A percentile compares a stretch with the other conserved stretches of the same genome.
phyloP scores from a whole-genome alignment of 331 rosid species.

The Malus hybrid region DNA sequence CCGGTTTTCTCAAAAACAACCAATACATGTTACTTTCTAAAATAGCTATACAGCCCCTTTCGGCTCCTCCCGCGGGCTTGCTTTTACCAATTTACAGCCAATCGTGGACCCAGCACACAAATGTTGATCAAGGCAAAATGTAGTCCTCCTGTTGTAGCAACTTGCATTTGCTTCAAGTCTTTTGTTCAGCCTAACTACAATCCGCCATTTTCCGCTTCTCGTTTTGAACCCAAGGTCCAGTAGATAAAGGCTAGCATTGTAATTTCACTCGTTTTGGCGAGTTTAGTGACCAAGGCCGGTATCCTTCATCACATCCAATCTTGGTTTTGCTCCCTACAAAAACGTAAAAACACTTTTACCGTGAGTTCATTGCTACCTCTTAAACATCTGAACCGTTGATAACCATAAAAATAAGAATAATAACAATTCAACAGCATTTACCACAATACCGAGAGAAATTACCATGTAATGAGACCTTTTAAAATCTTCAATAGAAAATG shows the following conservation, averaged over 20 bases:
- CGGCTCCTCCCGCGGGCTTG: background rate
- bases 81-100: background rate
- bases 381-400: too few relatives aligned
- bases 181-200: background rate
- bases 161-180: background rate
- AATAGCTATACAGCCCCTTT: background rate
- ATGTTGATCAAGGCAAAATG: too few relatives aligned
- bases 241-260: background rate
- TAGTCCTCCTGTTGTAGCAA: too few relatives aligned
- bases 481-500: background rate
- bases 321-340: background rate
- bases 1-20: too few relatives aligned
- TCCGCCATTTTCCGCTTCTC: background rate
- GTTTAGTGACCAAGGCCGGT: background rate
- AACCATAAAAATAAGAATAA: background rate
- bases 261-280: background rate
- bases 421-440: too few relatives aligned
- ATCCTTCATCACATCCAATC: background rate
- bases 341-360: background rate
- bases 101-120: background rate
- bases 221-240: background rate
- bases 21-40: too few relatives aligned
- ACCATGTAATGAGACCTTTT: background rate
- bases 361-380: too few relatives aligned
- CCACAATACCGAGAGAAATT: background rate